These are phyloP conservation scores for Conticribra guillardii DNA, from an alignment of 108 stramenopile species.

Conservation along the genomic window DNA sequence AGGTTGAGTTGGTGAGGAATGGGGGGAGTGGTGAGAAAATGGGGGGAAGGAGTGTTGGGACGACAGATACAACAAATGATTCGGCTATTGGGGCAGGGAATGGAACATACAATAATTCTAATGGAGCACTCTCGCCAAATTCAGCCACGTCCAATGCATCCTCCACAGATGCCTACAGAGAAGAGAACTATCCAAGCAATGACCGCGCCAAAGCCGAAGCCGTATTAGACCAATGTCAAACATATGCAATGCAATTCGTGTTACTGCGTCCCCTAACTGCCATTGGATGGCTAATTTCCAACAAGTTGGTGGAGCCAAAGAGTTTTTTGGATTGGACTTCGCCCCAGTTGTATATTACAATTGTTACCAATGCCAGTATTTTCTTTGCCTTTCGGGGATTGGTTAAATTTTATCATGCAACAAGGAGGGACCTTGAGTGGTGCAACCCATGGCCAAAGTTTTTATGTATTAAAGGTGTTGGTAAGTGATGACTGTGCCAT, in stretches of 20 bases:
- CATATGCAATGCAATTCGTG: constrained; percentile 62
- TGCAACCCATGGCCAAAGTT: constrained; percentile 89
- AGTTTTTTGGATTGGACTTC: constrained; percentile 44
- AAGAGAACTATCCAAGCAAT: constrained; percentile 42
- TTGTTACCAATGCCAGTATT: constrained; percentile 82
- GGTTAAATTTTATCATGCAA: constrained; percentile 87
- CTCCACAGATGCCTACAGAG: not conserved
- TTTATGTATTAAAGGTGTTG: constrained; percentile 85
- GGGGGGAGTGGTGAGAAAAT: not conserved
- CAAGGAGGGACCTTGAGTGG: constrained; percentile 78
- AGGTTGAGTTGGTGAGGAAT: not conserved
- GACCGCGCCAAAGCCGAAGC: constrained; percentile 62
- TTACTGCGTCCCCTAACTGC: constrained; percentile 53
- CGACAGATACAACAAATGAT: not conserved
- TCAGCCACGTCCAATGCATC: not conserved
- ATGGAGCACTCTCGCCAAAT: not conserved
- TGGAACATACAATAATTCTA: not conserved
- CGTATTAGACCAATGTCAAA: constrained; percentile 62
- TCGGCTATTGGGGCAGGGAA: constrained; percentile 5
- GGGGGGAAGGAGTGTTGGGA: not conserved
- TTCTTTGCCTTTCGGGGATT: constrained; percentile 88
- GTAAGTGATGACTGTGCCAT: not conserved
- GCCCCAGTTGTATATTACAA: constrained; percentile 68
- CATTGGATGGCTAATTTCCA: constrained; percentile 45
- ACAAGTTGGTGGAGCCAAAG: constrained; percentile 38